phyloP scores from a whole-genome alignment of 148 eudicot species.

The Rhododendron williamsianum region DNA sequence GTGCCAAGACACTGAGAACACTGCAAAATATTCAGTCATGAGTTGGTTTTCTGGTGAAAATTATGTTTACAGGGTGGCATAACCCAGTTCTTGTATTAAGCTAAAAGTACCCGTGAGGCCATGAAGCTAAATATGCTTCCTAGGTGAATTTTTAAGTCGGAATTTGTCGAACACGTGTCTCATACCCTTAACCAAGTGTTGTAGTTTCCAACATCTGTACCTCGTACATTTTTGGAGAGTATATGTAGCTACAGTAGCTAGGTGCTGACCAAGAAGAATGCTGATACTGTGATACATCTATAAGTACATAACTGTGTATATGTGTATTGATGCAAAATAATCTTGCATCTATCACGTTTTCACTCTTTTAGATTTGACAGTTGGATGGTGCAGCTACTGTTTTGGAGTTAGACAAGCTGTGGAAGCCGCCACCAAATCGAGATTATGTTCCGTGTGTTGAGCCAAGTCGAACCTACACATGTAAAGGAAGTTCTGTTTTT shows the following conservation, averaged over 20 bases:
- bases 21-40: neutral
- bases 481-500: conserved; percentile 26
- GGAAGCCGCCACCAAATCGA: conserved; percentile 79
- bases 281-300: too few relatives aligned
- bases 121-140: neutral
- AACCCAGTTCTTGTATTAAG: neutral
- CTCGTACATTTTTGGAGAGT: neutral
- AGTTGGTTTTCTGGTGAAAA: neutral
- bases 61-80: neutral
- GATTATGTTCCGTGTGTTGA: conserved; percentile 69
- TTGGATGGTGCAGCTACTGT: conserved; percentile 47
- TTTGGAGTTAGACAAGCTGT: conserved; percentile 46
- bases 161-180: neutral
- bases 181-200: neutral
- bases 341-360: conserved; percentile 48
- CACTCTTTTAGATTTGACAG: conserved; percentile 81
- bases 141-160: too few relatives aligned
- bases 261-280: neutral
- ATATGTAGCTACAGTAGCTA: too few relatives aligned
- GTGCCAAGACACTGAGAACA: neutral
- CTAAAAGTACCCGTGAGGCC: neutral
- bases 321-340: conserved; percentile 20
- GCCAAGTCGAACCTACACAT: conserved; percentile 46
- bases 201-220: neutral
- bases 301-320: neutral